Conservation (phyloP, 176 grass and related monocot genomes). For the Dendrocalamus sinicus region DNA sequence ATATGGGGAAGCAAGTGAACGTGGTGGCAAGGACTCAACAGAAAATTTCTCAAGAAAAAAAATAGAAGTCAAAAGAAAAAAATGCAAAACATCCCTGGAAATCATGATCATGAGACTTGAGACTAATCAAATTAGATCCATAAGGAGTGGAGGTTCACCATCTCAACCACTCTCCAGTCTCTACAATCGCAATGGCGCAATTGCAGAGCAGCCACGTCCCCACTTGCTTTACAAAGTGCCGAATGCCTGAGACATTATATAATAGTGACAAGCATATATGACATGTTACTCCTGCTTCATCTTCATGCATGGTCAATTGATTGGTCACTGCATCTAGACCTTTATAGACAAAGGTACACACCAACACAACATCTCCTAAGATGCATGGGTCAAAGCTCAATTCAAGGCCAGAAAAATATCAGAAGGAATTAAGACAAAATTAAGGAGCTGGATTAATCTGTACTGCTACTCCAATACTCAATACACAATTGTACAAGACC, state of each 20-base stretch:
- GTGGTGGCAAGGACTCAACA: constrained; percentile 32
- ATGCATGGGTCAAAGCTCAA: background rate
- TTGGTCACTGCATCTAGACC: background rate
- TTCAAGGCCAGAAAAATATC: background rate
- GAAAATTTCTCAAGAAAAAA: background rate
- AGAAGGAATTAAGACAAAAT: background rate
- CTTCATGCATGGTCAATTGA: background rate
- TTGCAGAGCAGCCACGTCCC: constrained; percentile 35
- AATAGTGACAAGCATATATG: constrained; percentile 24
- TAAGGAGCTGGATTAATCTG: constrained; percentile 19
- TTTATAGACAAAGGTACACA: background rate
- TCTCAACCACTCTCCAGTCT: constrained; percentile 22
- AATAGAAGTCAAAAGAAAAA: background rate
- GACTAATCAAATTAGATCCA: background rate
- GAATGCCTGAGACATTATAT: background rate
- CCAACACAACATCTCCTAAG: background rate
- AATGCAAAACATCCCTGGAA: background rate
- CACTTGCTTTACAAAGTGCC: constrained; percentile 18
- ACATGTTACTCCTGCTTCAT: background rate
- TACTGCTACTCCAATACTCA: background rate
- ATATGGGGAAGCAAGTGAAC: constrained; percentile 9
- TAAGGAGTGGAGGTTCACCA: constrained; percentile 31
- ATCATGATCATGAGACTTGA: background rate
- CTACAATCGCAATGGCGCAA: background rate
- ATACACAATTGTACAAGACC: background rate